Conservation (phyloP, 2,329 filamentous ascomycete species). For the Alternaria solani region DNA sequence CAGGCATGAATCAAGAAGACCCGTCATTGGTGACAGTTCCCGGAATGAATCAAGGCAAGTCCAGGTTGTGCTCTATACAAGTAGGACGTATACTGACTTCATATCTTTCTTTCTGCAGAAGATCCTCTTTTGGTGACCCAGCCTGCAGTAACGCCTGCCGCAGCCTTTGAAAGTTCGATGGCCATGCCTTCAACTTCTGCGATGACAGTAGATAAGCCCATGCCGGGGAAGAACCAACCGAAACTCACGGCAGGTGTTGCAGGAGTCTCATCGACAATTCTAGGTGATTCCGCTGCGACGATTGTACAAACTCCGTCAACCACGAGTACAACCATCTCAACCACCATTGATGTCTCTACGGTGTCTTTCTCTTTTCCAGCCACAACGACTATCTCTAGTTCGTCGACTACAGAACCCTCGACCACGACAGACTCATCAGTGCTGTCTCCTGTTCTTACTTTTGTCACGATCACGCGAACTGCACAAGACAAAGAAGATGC, state of each 20-base stretch:
- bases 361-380: not conserved
- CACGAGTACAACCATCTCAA: not conserved
- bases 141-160: not conserved
- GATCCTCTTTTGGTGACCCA: not conserved
- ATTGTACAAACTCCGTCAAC: not conserved
- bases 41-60: not conserved
- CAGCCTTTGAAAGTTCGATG: not conserved
- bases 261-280: not conserved
- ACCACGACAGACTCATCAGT: not conserved
- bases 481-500: slow-evolving; percentile 9
- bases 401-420: not conserved
- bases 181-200: not conserved
- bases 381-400: not conserved
- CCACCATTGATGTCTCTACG: not conserved
- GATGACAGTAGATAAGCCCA: slow-evolving; percentile 2
- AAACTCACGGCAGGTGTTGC: slow-evolving; percentile 7
- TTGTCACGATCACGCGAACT: slow-evolving; percentile 12
- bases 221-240: slow-evolving; percentile 22
- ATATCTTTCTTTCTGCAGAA: not conserved
- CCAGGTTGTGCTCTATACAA: too few species aligned
- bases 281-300: not conserved
- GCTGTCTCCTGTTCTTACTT: slow-evolving; percentile 6
- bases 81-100: not conserved
- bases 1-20: slow-evolving; percentile 14
- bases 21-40: slow-evolving; percentile 2